Percentiles rank a stretch among this genome's conserved stretches.
These are phyloP conservation scores for Eucalyptus polyanthemos DNA, from an alignment of 345 rosid species.

Conservation along the genomic window DNA sequence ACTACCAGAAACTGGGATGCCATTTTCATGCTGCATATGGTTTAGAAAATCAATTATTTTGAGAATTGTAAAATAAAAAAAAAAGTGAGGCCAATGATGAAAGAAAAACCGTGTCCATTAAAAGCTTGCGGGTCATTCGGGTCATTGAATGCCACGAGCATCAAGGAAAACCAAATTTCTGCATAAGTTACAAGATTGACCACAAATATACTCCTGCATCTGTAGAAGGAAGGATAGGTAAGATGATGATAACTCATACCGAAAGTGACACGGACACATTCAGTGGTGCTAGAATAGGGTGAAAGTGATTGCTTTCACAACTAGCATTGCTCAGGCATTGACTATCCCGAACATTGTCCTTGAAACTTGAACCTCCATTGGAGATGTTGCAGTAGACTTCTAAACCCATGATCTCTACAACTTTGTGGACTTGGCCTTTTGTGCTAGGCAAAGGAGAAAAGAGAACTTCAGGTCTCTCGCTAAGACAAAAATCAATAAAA, in stretches of 20 bases:
- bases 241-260: conserved; percentile 24
- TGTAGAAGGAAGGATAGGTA: neutral
- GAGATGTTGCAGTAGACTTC: conserved; percentile 58
- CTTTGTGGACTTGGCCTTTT: conserved; percentile 65
- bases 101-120: neutral
- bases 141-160: neutral
- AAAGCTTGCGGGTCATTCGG: neutral
- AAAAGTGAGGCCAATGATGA: neutral
- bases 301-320: conserved; percentile 23
- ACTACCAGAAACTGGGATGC: neutral
- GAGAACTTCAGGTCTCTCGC: neutral
- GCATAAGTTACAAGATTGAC: neutral
- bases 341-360: conserved; percentile 12
- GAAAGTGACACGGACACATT: conserved; percentile 43
- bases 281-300: conserved; percentile 48
- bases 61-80: neutral
- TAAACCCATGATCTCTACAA: conserved; percentile 52
- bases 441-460: conserved; percentile 3
- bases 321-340: conserved; percentile 21
- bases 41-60: neutral
- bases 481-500: neutral
- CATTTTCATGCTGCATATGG: neutral
- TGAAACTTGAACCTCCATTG: conserved; percentile 22
- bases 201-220: neutral
- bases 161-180: neutral